Evolutionary conservation across 768 basidiomycete species (phyloP).

Genomic region (Lentinula sp.): DNA sequence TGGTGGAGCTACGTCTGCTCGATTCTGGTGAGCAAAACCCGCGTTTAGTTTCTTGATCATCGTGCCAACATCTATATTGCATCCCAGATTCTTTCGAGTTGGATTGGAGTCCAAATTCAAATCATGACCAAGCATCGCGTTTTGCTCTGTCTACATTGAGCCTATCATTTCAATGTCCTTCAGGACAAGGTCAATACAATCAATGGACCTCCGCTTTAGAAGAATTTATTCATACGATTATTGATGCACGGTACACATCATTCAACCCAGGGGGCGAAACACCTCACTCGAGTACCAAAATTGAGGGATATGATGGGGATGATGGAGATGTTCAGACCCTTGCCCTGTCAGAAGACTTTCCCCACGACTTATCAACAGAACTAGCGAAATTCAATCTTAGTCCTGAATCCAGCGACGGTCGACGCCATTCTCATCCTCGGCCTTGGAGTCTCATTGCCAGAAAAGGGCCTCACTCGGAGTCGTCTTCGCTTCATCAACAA

Average conservation of each 20-base stretch:
- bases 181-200: conserved; percentile 12
- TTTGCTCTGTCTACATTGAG: background rate
- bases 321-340: conserved; percentile 6
- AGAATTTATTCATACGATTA: conserved; percentile 1
- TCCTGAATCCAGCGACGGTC: conserved; percentile 8
- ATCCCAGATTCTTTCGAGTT: conserved; percentile 24
- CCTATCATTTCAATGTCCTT: conserved; percentile 10
- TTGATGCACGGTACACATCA: background rate
- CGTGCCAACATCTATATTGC: background rate
- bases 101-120: conserved; percentile 19
- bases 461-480: conserved; percentile 30
- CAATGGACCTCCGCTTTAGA: conserved; percentile 14
- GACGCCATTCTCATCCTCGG: conserved; percentile 18
- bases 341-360: background rate
- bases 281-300: background rate
- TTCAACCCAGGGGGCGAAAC: conserved; percentile 13
- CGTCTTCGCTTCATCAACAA: conserved; percentile 26
- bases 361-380: background rate
- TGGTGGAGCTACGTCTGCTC: conserved; percentile 21
- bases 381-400: background rate
- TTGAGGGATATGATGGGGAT: conserved; percentile 12
- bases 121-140: background rate
- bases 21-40: conserved; percentile 20
- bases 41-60: background rate
- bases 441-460: conserved; percentile 35